Conservation (phyloP, 306 rosid genomes). For the Dryas octopetala region DNA sequence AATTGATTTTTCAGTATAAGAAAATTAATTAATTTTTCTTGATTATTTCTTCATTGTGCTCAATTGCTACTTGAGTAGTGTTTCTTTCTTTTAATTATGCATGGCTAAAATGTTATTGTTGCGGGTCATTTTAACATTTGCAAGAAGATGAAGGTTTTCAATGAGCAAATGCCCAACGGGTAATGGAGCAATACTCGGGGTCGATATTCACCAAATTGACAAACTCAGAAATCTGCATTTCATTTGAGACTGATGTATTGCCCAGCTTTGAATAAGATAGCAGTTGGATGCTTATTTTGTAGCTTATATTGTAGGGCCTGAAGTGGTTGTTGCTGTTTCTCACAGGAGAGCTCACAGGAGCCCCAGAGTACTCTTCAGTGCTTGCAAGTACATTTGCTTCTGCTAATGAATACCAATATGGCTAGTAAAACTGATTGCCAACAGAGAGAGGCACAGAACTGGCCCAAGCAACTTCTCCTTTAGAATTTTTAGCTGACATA, state of each 20-base stretch:
- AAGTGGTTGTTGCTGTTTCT: not conserved
- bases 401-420: not conserved
- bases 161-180: too few species aligned
- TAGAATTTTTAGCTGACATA: slow-evolving; percentile 29
- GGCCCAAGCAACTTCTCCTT: slow-evolving; percentile 25
- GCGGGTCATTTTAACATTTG: too few species aligned
- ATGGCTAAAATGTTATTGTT: too few species aligned
- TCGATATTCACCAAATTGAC: too few species aligned
- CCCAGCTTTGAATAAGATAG: not conserved
- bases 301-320: slow-evolving; percentile 27
- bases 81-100: too few species aligned
- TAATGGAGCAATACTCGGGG: too few species aligned
- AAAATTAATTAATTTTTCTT: too few species aligned
- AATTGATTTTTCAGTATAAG: too few species aligned
- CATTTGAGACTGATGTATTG: not conserved
- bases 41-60: too few species aligned
- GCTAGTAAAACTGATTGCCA: slow-evolving; percentile 21
- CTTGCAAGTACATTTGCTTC: not conserved
- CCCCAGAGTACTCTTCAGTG: not conserved
- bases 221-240: slow-evolving; percentile 28
- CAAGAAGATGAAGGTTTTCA: too few species aligned
- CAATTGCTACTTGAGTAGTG: too few species aligned
- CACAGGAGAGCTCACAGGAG: not conserved
- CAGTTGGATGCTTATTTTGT: not conserved
- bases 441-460: slow-evolving; percentile 38